Conservation (phyloP, 2,329 filamentous ascomycete species). For the Colletotrichum sp. region DNA sequence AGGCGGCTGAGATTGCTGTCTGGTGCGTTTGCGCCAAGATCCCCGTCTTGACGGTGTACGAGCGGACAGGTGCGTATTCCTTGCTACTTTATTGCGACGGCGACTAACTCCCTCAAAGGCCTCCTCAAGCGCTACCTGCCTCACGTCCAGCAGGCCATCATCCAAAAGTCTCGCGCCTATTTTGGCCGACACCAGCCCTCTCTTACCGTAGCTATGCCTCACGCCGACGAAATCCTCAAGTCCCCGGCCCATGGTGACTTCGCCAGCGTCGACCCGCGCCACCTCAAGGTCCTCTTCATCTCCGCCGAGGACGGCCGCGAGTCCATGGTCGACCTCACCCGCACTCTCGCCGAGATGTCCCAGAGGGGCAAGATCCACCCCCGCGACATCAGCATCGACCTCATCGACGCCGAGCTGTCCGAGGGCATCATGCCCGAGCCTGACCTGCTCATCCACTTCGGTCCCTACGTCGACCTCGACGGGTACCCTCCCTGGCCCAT, state of each 20-base stretch:
- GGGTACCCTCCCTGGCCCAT: conserved; percentile 98
- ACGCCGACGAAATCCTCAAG: conserved; percentile 43
- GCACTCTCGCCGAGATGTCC: conserved; percentile 93
- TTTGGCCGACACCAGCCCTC: conserved; percentile 78
- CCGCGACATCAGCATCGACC: conserved; percentile 80
- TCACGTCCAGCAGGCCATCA: conserved; percentile 81
- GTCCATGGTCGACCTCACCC: conserved; percentile 93
- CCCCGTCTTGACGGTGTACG: conserved; percentile 86
- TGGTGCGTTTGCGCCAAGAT: conserved; percentile 95
- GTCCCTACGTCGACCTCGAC: conserved; percentile 80
- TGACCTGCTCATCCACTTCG: conserved; percentile 87
- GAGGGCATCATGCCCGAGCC: conserved; percentile 85
- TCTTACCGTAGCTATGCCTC: conserved; percentile 61
- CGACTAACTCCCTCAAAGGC: conserved; percentile 56
- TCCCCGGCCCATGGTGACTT: conserved; percentile 28
- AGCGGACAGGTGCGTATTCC: conserved; percentile 75
- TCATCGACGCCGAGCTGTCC: conserved; percentile 88
- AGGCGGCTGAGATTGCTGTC: conserved; percentile 88
- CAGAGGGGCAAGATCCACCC: conserved; percentile 84
- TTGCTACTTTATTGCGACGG: not conserved
- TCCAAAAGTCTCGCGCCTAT: conserved; percentile 82
- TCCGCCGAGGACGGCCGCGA: conserved; percentile 89
- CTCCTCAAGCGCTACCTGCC: conserved; percentile 88
- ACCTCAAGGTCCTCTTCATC: conserved; percentile 74
- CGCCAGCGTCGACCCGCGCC: conserved; percentile 32